These are phyloP conservation scores for Chalciporus sp. DNA, from an alignment of 1,284 basidiomycete species.

Conservation along the genomic window DNA sequence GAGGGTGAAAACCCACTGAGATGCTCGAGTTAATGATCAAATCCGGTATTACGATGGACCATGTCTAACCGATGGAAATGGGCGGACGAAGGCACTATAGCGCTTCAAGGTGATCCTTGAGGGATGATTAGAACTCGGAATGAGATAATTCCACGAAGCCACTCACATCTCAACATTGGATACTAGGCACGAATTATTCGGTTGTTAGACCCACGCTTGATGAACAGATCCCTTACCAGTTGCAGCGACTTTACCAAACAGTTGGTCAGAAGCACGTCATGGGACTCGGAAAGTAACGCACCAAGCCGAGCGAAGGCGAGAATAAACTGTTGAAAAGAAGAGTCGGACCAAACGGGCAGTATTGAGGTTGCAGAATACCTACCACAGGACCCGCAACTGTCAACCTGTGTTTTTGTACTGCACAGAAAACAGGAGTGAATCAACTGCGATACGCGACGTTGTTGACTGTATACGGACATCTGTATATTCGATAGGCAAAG, in stretches of 20 bases:
- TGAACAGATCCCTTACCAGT: slow-evolving; percentile 11
- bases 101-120: slow-evolving; percentile 16
- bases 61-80: slow-evolving; percentile 17
- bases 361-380: background rate
- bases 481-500: slow-evolving; percentile 28
- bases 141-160: background rate
- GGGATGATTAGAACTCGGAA: background rate
- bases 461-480: slow-evolving; percentile 15
- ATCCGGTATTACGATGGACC: background rate
- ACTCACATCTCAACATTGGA: slow-evolving; percentile 27
- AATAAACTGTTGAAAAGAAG: slow-evolving; percentile 6
- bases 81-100: slow-evolving; percentile 15
- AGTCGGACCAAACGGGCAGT: slow-evolving; percentile 2
- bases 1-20: slow-evolving; percentile 54
- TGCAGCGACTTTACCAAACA: slow-evolving; percentile 19
- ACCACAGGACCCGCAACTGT: slow-evolving; percentile 25
- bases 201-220: background rate
- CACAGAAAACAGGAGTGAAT: background rate
- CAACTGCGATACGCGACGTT: background rate
- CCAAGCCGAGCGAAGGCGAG: slow-evolving; percentile 23
- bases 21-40: background rate
- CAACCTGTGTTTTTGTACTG: slow-evolving; percentile 21
- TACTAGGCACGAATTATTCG: slow-evolving; percentile 9
- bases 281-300: slow-evolving; percentile 1
- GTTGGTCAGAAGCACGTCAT: background rate